These are phyloP conservation scores for Penicillium sp. DNA, from an alignment of 2,329 filamentous ascomycete species.

Conservation along the genomic window DNA sequence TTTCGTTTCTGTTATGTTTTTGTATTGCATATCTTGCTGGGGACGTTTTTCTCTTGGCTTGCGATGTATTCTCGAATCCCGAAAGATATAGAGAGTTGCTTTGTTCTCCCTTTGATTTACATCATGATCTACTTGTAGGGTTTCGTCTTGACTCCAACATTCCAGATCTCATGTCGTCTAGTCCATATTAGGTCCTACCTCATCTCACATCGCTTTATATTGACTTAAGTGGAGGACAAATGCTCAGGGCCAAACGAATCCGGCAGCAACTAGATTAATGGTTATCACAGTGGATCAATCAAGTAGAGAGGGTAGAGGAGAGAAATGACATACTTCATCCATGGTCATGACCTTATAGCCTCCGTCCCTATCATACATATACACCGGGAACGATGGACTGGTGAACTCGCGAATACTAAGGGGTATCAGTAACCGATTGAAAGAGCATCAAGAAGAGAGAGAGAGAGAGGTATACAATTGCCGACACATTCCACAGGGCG, in stretches of 20 bases:
- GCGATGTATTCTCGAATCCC: not conserved
- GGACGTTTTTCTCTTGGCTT: not conserved
- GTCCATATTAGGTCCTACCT: not conserved
- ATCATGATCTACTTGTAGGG: not conserved
- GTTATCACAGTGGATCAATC: not conserved
- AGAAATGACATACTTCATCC: conserved; percentile 35
- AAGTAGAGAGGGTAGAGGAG: not conserved
- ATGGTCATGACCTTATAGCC: conserved; percentile 51
- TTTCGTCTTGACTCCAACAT: not conserved
- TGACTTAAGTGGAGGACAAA: not conserved
- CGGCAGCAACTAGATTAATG: conserved; percentile 59
- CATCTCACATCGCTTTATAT: not conserved
- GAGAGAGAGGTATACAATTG: conserved; percentile 65
- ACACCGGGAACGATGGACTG: conserved; percentile 67
- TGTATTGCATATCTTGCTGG: not conserved
- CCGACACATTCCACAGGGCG: conserved; percentile 93
- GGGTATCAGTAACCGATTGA: conserved; percentile 4
- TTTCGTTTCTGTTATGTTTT: not conserved
- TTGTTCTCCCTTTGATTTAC: not conserved
- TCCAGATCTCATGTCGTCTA: not conserved
- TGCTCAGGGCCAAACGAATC: conserved; percentile 63
- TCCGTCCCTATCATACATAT: conserved; percentile 88
- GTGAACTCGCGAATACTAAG: conserved; percentile 72
- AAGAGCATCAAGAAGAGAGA: not conserved
- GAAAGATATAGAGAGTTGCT: not conserved